Conservation (phyloP, 2,329 filamentous ascomycete species). For the Corynespora cassiicola region DNA sequence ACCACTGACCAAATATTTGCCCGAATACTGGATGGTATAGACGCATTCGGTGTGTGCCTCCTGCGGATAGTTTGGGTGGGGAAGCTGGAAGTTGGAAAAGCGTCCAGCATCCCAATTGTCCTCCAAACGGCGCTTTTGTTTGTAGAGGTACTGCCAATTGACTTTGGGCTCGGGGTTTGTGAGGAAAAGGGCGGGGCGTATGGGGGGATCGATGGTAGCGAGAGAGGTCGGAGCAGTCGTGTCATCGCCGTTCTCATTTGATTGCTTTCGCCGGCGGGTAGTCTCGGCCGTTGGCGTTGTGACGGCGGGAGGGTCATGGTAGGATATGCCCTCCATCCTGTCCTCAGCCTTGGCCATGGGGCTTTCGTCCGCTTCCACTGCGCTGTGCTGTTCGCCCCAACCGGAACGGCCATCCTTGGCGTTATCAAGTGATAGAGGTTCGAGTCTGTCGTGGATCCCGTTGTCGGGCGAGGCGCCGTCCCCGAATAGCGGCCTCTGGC, state of each 20-base stretch:
- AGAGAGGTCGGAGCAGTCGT: slow-evolving; percentile 15
- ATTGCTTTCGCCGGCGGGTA: slow-evolving; percentile 25
- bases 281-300: slow-evolving; percentile 20
- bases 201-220: slow-evolving; percentile 27
- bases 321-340: slow-evolving; percentile 46
- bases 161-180: slow-evolving; percentile 63
- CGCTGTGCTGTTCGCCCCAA: slow-evolving; percentile 57
- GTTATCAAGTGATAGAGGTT: slow-evolving; percentile 25
- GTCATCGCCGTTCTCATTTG: slow-evolving; percentile 10
- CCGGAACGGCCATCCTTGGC: slow-evolving; percentile 19
- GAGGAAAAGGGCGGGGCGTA: slow-evolving; percentile 41
- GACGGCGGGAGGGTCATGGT: slow-evolving; percentile 25
- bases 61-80: slow-evolving; percentile 77
- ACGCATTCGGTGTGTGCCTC: slow-evolving; percentile 93
- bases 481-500: slow-evolving; percentile 52
- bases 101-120: slow-evolving; percentile 88
- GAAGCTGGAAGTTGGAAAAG: slow-evolving; percentile 87
- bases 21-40: slow-evolving; percentile 89
- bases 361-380: slow-evolving; percentile 54
- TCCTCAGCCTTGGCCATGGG: slow-evolving; percentile 35
- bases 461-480: slow-evolving; percentile 32
- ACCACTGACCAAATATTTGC: slow-evolving; percentile 87
- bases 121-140: slow-evolving; percentile 82
- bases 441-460: slow-evolving; percentile 25
- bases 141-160: slow-evolving; percentile 94